Evolutionary conservation across 1,284 basidiomycete species (phyloP), one percentile per base, ranked within the genome.

Genomic region (Heterobasidion occidentale): DNA sequence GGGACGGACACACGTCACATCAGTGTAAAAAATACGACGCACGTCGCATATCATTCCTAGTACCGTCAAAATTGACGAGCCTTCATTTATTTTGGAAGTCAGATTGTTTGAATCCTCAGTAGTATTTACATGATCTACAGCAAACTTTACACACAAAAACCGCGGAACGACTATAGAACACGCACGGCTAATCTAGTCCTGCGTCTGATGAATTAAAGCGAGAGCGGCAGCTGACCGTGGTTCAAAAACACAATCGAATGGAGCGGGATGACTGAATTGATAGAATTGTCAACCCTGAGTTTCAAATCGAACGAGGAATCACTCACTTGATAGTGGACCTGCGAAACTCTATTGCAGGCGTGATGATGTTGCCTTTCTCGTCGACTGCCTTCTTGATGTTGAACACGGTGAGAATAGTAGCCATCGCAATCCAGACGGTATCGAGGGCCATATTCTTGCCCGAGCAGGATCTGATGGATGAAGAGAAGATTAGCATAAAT

Each of bases 341-440:
- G 19, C 46, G 46, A 48, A 48, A 79, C 45, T 70, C 69, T 15
- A 71, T 60, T 44, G 65, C 63, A 12, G 74, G 75, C 56, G 70
- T 71, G 45, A 77, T 71, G 17, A 64, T 62, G 36, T 66, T 60
- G 2, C 78, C 78, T n/a, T 71, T 65, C 51, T 71, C 70, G 55
- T 76, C 76, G 14, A 71, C 55, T 9, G 72, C 66, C 61, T 72
- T 74, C 46, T 65, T 58, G 36, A 80, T 73, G 51, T 73, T 65
- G 61, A 74, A 77, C 12, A 73, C 71, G 7, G 74, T 64, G 42
- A 81, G 60, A 38, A 77, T 69, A 2, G 74, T 74, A 45, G 76
- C 77, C 27, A 79, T 67, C 15, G 73, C 65, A 49, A 80, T 75
- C 74, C 76, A 81, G 19, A 81, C 59, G 15, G 74, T 71, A 60